Evolutionary conservation across 2,329 filamentous ascomycete species (phyloP).

Genomic region (Xenosphaeropsis pyriputrescens): DNA sequence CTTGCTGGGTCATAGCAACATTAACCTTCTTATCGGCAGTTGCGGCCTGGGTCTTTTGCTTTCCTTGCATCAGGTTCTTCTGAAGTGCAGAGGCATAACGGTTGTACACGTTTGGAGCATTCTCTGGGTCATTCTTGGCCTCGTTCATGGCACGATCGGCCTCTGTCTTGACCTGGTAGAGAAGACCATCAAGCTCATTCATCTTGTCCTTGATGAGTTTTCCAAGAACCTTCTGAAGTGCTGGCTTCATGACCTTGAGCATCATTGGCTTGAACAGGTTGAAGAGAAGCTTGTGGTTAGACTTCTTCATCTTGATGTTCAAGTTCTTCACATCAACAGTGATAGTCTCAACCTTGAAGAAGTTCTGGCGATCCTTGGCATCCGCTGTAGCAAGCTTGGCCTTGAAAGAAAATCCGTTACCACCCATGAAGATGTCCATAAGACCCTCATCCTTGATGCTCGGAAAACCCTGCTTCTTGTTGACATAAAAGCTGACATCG

Average conservation of each 20-base stretch:
- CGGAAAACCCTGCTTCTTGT: conserved; percentile 89
- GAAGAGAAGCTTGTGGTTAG: conserved; percentile 88
- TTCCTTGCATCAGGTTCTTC: conserved; percentile 57
- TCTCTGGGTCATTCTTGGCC: conserved; percentile 52
- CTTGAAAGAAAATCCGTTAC: conserved; percentile 81
- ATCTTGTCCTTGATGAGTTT: conserved; percentile 79
- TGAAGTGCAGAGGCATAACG: conserved; percentile 68
- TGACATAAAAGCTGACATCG: conserved; percentile 89
- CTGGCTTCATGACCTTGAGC: conserved; percentile 70
- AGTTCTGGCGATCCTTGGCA: conserved; percentile 60
- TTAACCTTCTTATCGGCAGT: conserved; percentile 65
- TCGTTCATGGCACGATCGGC: conserved; percentile 59
- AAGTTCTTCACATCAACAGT: conserved; percentile 70
- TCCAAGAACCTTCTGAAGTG: conserved; percentile 75
- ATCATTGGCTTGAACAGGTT: conserved; percentile 74
- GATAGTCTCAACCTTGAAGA: conserved; percentile 90
- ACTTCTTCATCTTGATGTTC: conserved; percentile 83
- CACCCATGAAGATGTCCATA: conserved; percentile 76
- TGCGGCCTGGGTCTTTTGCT: conserved; percentile 52
- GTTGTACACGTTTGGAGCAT: conserved; percentile 70
- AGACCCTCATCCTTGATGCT: conserved; percentile 76
- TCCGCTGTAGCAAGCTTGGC: conserved; percentile 75
- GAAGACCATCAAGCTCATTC: conserved; percentile 54
- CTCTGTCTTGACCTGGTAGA: conserved; percentile 70
- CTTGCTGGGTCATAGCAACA: conserved; percentile 70